Conservation (phyloP, 2,329 filamentous ascomycete species). For the Aspergillus alliaceus region DNA sequence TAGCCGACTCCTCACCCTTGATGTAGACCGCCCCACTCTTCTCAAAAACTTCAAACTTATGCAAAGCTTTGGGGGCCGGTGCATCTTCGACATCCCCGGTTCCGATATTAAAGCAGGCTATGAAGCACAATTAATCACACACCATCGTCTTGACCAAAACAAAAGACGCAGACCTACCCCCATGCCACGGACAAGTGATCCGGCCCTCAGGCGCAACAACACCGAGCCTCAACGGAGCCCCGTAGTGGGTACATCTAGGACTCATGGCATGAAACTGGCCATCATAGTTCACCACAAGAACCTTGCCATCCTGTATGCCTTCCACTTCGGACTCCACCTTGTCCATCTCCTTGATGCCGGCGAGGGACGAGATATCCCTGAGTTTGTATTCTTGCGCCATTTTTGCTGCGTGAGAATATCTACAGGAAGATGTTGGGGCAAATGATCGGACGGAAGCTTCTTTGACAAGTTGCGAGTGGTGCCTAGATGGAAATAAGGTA, state of each 20-base stretch:
- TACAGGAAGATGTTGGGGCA: constrained; percentile 7
- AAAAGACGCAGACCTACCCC: constrained; percentile 61
- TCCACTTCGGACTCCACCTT: constrained; percentile 91
- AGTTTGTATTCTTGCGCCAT: constrained; percentile 54
- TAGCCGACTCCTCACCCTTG: constrained; percentile 71
- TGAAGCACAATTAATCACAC: constrained; percentile 13
- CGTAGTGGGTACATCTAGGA: constrained; percentile 85
- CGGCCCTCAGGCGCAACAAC: constrained; percentile 79
- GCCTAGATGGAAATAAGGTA: background rate
- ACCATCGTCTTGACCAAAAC: background rate
- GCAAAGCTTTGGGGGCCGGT: constrained; percentile 82
- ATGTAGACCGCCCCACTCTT: constrained; percentile 84
- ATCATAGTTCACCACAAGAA: constrained; percentile 77
- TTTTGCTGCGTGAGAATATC: constrained; percentile 9
- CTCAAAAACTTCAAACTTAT: constrained; percentile 77
- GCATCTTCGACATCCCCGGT: constrained; percentile 95
- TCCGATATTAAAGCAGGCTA: constrained; percentile 87
- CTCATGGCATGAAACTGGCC: constrained; percentile 77
- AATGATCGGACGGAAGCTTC: constrained; percentile 2
- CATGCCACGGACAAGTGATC: constrained; percentile 94
- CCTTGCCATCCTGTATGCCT: constrained; percentile 80
- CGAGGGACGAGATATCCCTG: constrained; percentile 71
- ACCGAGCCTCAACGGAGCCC: constrained; percentile 83
- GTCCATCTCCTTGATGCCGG: constrained; percentile 70
- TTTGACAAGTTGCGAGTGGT: background rate